These are phyloP conservation scores for Phialocephala sp. DNA, from an alignment of 2,329 filamentous ascomycete species.

Conservation along the genomic window DNA sequence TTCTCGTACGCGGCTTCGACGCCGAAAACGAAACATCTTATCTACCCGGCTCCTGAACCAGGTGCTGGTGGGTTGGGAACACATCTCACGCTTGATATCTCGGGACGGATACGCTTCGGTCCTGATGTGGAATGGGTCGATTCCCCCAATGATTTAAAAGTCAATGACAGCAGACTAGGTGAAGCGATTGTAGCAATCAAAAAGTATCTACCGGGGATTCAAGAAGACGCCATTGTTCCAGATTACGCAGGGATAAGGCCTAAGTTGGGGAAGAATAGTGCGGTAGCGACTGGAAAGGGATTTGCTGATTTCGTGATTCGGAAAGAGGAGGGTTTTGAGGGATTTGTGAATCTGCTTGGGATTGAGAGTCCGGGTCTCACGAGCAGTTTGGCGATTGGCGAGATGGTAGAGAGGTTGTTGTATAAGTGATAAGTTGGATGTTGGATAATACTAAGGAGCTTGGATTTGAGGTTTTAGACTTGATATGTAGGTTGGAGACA, in stretches of 20 bases:
- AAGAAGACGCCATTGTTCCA: conserved; percentile 67
- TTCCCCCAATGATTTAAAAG: conserved; percentile 69
- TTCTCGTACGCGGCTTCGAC: conserved; percentile 76
- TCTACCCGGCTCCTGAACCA: conserved; percentile 87
- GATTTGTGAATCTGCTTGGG: conserved; percentile 88
- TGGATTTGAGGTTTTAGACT: neutral
- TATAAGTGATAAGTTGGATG: conserved; percentile 32
- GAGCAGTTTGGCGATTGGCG: conserved; percentile 82
- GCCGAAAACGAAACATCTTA: conserved; percentile 72
- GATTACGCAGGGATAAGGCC: conserved; percentile 94
- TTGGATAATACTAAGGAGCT: neutral
- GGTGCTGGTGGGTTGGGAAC: conserved; percentile 88
- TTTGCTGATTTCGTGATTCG: conserved; percentile 87
- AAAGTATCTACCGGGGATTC: conserved; percentile 77
- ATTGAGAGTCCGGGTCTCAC: conserved; percentile 95
- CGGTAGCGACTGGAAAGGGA: conserved; percentile 66
- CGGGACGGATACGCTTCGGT: conserved; percentile 84
- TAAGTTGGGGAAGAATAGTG: conserved; percentile 70
- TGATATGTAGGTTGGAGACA: neutral
- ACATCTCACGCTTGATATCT: conserved; percentile 89
- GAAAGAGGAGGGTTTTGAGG: conserved; percentile 76
- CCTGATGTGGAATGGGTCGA: conserved; percentile 96
- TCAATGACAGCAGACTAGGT: conserved; percentile 65
- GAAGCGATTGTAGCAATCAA: conserved; percentile 77
- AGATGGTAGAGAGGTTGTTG: conserved; percentile 64